Conservation (phyloP, 2,329 filamentous ascomycete genomes). For the Penicillium palitans region DNA sequence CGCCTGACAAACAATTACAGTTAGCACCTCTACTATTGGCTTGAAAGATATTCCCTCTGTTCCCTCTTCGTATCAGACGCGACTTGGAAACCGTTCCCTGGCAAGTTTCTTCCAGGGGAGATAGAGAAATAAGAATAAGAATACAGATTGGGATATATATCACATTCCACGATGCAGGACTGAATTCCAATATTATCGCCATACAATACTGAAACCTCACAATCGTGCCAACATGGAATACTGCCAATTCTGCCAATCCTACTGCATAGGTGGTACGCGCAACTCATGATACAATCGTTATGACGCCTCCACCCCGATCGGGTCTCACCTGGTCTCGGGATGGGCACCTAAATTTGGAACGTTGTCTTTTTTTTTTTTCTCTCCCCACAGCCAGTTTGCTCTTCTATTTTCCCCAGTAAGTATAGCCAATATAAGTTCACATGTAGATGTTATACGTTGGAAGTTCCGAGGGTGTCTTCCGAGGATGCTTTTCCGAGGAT, state of each 20-base stretch:
- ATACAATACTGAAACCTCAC: background rate
- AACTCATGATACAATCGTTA: slow-evolving; percentile 16
- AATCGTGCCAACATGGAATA: background rate
- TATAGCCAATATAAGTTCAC: background rate
- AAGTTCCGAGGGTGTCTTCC: slow-evolving; percentile 1
- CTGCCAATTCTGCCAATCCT: background rate
- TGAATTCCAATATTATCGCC: slow-evolving; percentile 3
- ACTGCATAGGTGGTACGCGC: slow-evolving; percentile 8
- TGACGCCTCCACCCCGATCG: slow-evolving; percentile 13
- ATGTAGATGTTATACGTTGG: background rate
- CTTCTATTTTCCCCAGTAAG: background rate
- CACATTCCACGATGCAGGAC: slow-evolving; percentile 13
- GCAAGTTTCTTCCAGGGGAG: background rate
- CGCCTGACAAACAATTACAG: background rate
- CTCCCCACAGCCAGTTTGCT: background rate
- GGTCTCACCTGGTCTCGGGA: slow-evolving; percentile 9
- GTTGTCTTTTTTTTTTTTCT: background rate
- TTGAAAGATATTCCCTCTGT: background rate
- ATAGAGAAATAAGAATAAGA: background rate
- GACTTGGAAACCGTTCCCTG: background rate
- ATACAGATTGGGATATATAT: slow-evolving; percentile 4
- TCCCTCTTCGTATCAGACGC: background rate
- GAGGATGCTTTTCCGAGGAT: slow-evolving; percentile 1
- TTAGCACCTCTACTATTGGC: background rate
- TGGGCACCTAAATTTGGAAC: background rate